Evolutionary conservation across 306 rosid genomes (phyloP), one percentile per base, ranked within the genome.

Genomic region (Prunus dulcis): DNA sequence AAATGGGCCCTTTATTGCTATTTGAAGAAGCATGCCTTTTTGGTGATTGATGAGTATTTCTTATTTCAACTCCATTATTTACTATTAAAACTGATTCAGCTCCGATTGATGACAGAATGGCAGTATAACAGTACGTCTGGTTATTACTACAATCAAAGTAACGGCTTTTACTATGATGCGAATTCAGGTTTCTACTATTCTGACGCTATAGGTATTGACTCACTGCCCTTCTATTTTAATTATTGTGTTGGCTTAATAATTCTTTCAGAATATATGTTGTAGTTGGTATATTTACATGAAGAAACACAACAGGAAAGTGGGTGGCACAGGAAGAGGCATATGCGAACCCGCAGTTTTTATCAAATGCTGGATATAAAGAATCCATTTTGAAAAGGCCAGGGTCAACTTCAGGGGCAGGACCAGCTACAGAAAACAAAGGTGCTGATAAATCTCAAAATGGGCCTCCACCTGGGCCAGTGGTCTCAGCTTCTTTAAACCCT

Each of bases 271-370:
- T 27, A 22, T 71, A 34, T 57, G 46, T 57, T 73, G 45, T 82
- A 64, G 63, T 69, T 63, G 49, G 52, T 80, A 69, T 81, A 81
- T 74, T 84, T 60, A 85, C 80, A 46, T 80, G 20, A 73, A 64
- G 61, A 76, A 73, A 63, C 80, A 82, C 80, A 73, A 87, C 92
- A 92, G 99, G 96, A 25, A 95, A 90, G 81, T 95, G 99, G 97
- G 97, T 92, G 86, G 84, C 96, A 65, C 89, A 83, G 81, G 97
- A 95, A 86, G 99, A 95, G 85, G 99, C 97, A 74, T 88, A 85
- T 79, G 89, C 96, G 28, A 83, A 89, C 17, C 90, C 93, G 23
- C 92, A 90, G 81, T 92, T 88, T 65, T 80, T 79, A 0, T 86
- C 91, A 76, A 89, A 79, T 63, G 74, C 86, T 0, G 76, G 74